These are phyloP conservation scores for Darksidea phi DNA, from an alignment of 495 filamentous ascomycete species.

Conservation along the genomic window DNA sequence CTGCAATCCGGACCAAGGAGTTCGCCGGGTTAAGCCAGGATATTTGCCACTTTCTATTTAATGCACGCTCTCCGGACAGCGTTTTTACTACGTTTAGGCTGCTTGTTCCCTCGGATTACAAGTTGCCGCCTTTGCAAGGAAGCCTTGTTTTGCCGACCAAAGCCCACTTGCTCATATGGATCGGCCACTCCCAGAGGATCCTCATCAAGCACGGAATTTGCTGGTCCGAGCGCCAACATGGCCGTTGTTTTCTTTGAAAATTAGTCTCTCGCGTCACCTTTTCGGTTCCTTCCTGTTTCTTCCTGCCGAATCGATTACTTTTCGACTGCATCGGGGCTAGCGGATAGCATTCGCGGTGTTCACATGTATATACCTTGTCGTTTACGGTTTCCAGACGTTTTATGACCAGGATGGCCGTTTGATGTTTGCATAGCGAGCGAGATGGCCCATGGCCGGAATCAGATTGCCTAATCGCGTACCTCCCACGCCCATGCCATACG, in stretches of 20 bases:
- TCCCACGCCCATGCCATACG: not conserved
- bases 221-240: not conserved
- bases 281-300: constrained; percentile 3
- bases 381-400: constrained; percentile 22
- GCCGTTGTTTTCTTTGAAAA: not conserved
- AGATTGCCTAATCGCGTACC: constrained; percentile 25
- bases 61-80: not conserved
- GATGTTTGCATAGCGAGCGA: constrained; percentile 32
- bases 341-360: constrained; percentile 18
- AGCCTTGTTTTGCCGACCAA: too few species aligned
- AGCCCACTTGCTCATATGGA: too few species aligned
- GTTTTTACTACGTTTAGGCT: too few species aligned
- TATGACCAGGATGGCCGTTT: constrained; percentile 32
- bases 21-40: not conserved
- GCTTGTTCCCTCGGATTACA: too few species aligned
- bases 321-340: constrained; percentile 25
- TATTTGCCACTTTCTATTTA: not conserved
- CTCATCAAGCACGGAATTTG: too few species aligned
- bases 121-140: too few species aligned
- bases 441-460: constrained; percentile 11
- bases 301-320: not conserved
- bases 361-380: constrained; percentile 33
- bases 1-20: not conserved
- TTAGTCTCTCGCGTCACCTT: not conserved
- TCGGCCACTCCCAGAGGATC: too few species aligned